phyloP scores from a whole-genome alignment of 345 rosid genomes.

The Bruguiera gymnorhiza region DNA sequence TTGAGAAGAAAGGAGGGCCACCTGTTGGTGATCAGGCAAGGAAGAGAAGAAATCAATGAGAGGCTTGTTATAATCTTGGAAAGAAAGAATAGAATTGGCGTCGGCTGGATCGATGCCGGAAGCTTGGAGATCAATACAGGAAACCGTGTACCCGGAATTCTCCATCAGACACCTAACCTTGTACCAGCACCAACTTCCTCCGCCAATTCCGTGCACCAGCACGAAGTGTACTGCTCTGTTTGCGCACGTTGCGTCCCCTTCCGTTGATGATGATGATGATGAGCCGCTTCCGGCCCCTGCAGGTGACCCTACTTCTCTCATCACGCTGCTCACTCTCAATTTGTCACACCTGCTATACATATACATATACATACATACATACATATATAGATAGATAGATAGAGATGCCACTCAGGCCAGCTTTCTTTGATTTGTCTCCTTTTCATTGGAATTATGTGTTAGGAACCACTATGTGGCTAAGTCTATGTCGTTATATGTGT shows the following conservation, averaged over 20 bases:
- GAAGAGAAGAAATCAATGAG: slow-evolving; percentile 59
- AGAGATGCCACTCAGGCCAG: no score
- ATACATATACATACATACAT: no score
- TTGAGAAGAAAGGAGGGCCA: background rate
- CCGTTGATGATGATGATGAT: no score
- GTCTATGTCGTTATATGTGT: no score
- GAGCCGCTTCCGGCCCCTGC: no score
- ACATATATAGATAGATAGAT: no score
- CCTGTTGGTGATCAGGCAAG: slow-evolving; percentile 61
- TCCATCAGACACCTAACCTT: slow-evolving; percentile 71
- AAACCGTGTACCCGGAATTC: slow-evolving; percentile 63
- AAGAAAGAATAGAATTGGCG: slow-evolving; percentile 44
- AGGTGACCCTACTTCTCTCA: no score
- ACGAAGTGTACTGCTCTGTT: slow-evolving; percentile 50
- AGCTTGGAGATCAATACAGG: slow-evolving; percentile 77
- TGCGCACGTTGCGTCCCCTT: background rate
- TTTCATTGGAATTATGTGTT: no score
- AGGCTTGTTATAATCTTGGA: slow-evolving; percentile 75
- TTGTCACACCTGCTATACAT: no score
- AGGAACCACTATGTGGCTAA: no score
- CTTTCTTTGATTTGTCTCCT: no score
- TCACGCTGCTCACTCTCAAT: no score
- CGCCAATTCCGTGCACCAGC: slow-evolving; percentile 70
- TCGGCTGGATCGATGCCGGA: slow-evolving; percentile 57
- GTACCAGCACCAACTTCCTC: slow-evolving; percentile 98